These are phyloP conservation scores for Cyclotella kingstonii DNA, from an alignment of 108 stramenopile genomes.

Conservation along the genomic window DNA sequence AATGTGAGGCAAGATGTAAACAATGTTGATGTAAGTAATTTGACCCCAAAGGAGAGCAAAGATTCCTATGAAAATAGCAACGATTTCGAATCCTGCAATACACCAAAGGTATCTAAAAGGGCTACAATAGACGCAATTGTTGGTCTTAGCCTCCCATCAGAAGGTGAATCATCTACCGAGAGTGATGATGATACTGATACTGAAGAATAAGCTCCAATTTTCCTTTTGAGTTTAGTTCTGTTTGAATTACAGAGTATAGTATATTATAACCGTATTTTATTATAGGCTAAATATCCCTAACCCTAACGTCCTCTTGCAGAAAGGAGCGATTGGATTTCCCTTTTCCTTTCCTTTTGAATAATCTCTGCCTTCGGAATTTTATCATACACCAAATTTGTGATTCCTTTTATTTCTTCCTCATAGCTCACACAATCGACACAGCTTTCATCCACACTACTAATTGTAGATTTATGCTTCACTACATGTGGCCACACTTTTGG, in stretches of 20 bases:
- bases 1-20: too few species aligned
- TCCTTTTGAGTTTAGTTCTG: too few species aligned
- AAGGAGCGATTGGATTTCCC: constrained; percentile 24
- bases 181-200: too few species aligned
- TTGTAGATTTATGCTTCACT: constrained; percentile 7
- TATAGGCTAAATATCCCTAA: not conserved
- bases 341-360: constrained; percentile 35
- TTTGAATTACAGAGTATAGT: not conserved
- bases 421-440: not conserved
- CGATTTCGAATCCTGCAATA: too few species aligned
- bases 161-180: too few species aligned
- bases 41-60: too few species aligned
- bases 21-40: too few species aligned
- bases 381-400: constrained; percentile 23
- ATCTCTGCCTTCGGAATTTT: constrained; percentile 39
- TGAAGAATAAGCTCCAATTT: too few species aligned
- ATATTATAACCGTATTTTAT: not conserved
- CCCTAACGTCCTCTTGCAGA: constrained; percentile 1
- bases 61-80: too few species aligned
- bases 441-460: not conserved
- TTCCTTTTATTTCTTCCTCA: constrained; percentile 22
- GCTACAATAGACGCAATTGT: too few species aligned
- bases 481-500: constrained; percentile 68
- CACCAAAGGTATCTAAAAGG: too few species aligned
- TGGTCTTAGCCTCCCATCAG: too few species aligned